Percentiles rank a stretch among this genome's conserved stretches.
Evolutionary conservation across 148 eudicot species (phyloP).

Genomic region (Camellia granthamiana): DNA sequence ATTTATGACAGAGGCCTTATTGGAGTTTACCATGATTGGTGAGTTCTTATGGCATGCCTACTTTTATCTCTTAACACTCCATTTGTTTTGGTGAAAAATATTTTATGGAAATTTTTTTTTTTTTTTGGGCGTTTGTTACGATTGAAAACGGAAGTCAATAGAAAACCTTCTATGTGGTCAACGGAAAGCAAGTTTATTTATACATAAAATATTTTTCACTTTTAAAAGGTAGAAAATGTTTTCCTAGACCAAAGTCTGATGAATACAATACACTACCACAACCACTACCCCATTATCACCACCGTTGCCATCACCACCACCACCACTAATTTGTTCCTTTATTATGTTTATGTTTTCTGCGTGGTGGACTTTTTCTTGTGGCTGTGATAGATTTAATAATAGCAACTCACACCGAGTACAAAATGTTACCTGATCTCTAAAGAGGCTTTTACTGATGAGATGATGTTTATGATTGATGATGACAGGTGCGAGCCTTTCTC

Average conservation of each 20-base stretch:
- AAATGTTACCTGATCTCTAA: not conserved
- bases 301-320: too few species aligned
- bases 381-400: not conserved
- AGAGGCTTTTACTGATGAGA: not conserved
- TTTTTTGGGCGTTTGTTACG: not conserved
- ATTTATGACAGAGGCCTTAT: constrained; percentile 84
- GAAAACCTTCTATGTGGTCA: too few species aligned
- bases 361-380: not conserved
- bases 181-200: too few species aligned
- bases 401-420: not conserved
- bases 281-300: too few species aligned
- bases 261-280: too few species aligned
- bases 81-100: too few species aligned
- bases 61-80: not conserved
- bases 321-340: not conserved
- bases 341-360: not conserved
- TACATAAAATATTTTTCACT: too few species aligned
- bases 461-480: constrained; percentile 22
- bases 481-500: constrained; percentile 99
- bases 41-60: constrained; percentile 29
- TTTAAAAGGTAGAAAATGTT: too few species aligned
- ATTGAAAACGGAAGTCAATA: too few species aligned
- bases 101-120: not conserved
- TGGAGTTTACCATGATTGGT: constrained; percentile 88
- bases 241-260: too few species aligned